These are phyloP conservation scores for Cladorrhinum samala DNA, from an alignment of 495 filamentous ascomycete genomes.

Conservation along the genomic window DNA sequence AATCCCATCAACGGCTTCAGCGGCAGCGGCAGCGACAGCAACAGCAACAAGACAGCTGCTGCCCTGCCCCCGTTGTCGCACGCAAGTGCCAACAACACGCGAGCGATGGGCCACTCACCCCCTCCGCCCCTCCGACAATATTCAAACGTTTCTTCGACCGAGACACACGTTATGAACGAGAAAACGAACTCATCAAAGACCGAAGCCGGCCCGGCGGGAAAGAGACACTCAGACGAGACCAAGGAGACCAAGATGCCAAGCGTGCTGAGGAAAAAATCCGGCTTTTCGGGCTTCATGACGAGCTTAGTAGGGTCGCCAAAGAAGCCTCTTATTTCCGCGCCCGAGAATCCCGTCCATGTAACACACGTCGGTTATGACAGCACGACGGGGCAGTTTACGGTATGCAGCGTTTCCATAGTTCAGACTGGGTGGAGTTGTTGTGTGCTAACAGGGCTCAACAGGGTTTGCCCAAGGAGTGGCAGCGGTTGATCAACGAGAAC, in stretches of 20 bases:
- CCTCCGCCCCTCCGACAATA: slow-evolving; percentile 66
- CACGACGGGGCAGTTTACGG: slow-evolving; percentile 92
- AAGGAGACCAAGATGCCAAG: slow-evolving; percentile 51
- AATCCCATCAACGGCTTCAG: background rate
- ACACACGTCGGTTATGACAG: slow-evolving; percentile 98
- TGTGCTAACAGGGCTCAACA: slow-evolving; percentile 35
- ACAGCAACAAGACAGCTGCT: slow-evolving; percentile 41
- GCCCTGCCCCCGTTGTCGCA: slow-evolving; percentile 47
- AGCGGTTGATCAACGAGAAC: slow-evolving; percentile 87
- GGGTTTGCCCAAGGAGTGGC: slow-evolving; percentile 98
- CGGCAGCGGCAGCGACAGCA: slow-evolving; percentile 18
- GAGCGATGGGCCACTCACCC: slow-evolving; percentile 38
- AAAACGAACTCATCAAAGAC: slow-evolving; percentile 43
- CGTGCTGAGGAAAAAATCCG: slow-evolving; percentile 77
- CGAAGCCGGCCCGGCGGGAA: slow-evolving; percentile 56
- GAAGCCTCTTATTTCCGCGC: slow-evolving; percentile 86
- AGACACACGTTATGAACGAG: slow-evolving; percentile 41
- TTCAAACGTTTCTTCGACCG: slow-evolving; percentile 66
- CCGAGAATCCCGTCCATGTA: slow-evolving; percentile 95
- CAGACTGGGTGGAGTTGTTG: no score
- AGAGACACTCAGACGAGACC: slow-evolving; percentile 82
- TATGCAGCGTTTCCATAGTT: slow-evolving; percentile 43
- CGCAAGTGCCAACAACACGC: slow-evolving; percentile 54
- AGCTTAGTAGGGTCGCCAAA: slow-evolving; percentile 86
- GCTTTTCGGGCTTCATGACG: slow-evolving; percentile 92